Base-by-base conservation (phyloP, 768 basidiomycete species). In the Megacollybia marginata region DNA sequence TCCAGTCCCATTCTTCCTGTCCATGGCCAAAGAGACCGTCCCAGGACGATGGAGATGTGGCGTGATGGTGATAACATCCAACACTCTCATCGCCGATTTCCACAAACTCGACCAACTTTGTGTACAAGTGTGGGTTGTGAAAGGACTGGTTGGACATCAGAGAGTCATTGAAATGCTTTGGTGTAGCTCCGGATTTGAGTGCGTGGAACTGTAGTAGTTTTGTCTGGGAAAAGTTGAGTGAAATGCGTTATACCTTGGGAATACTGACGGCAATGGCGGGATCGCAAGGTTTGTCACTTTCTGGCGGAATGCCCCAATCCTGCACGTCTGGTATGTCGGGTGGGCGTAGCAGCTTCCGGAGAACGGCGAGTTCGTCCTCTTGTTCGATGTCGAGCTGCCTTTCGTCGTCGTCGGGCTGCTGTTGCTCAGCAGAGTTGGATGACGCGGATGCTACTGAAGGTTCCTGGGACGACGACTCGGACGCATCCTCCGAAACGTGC, bases 111-210 rank as follows among this genome's bases (percentile, higher is more conserved):
- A 99, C 94, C 2, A 99, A 80, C 58, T 92, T 92, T 11, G 89
- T 74, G 65, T 95, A 96, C n/a, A 98, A 79, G 60, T 96, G 91
- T 0, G 95, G 95, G 60, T 99, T 99, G 23, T 92, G 83, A 68
- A 98, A 99, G 4, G 92, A 84, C 42, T 91, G 84, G 56, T 88
- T 91, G 8, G 84, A 80, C 83, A 97, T 91, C 38, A 99, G 77
- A 1, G 90, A 90, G 64, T 96, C 92, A 64, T 98, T 99, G 71
- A 96, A 97, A 65, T 96, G 93, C 56, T 84, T 83, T 1, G 88
- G 85, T 1, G 53, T 52, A 9, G 78, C 61, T 57, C 83, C 76
- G 28, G 71, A 66, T 63, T 92, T 91, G 44, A 97, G 74, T 1
- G 73, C 59, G 49, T 85, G 77, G 58, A 96, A 98, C 47, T 87